Base-by-base conservation (phyloP, 805 yeast species). In the Kuraishia borneana region DNA sequence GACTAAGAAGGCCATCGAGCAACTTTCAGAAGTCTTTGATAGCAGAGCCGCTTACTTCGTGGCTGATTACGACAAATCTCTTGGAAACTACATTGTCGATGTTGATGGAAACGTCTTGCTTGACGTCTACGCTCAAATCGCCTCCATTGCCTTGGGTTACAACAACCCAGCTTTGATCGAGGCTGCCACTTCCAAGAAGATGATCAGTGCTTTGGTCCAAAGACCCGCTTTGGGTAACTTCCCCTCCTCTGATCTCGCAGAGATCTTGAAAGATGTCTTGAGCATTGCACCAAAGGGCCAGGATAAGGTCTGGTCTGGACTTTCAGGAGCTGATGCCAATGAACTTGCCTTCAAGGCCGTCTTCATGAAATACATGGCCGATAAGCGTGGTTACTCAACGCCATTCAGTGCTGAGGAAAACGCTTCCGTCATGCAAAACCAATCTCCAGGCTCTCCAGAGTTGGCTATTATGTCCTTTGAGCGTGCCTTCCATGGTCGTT, bases 271-370 rank as follows among this genome's bases (percentile, higher is more conserved):
- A 30, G 67, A 69, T 32, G 58, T 76, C 30, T 58, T 76, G 42
- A 68, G 73, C 18, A 78, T 74, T 34, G 83, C 83, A 25, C 84
- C 83, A 36, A 64, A 68, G 36, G 82, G 82, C 9, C 66, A 70
- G 51, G 53, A 56, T 36, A 61, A 66, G 41, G 72, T 76, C 16
- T 74, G 82, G 77, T 73, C 82, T 13, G 78, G 79, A 6, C 62
- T 73, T 33, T 65, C 77, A 13, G 83, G 84, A 32, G 74, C 83
- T 2, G 76, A 71, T 52, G 83, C 83, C 35, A 76, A 76, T 43
- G 84, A 76, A 50, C 64, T 76, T 39, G 84, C 84, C 1, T 75
- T 65, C 56, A 76, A 76, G 46, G 84, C 84, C 12, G 83, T 81
- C 2, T 74, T 74, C 49, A 74, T 76, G 71, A 73, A 69, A 51